Base-by-base conservation (phyloP, 2,329 filamentous ascomycete species). In the Ophiostoma perfectum region DNA sequence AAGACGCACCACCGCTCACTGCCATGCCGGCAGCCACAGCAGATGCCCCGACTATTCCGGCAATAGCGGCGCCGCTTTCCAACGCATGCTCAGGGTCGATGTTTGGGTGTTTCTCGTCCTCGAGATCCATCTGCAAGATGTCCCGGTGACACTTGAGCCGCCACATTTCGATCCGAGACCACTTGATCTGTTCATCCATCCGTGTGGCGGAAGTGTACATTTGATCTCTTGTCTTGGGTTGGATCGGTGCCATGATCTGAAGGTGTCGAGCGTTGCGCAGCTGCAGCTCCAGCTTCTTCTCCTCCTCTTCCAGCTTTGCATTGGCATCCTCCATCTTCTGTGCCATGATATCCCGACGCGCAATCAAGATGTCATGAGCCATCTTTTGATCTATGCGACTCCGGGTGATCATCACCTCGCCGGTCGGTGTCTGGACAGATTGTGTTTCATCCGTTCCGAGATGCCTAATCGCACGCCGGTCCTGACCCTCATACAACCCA, bases 111-210 rank as follows among this genome's bases (percentile, higher is more conserved):
- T 77, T 82, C 74, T 97, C 93, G 73, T 97, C 92, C 67, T 94
- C 90, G 8, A 98, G 81, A 75, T 99, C 95, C 78, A 93, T 84
- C 5, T 88, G 82, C 27, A 99, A 80, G 70, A 98, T 93, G 74
- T 97, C 94, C 58, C 90, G 88, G 77, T 99, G 93, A 72, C 93
- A 97, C 63, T 88, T 94, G 74, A 94, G 86, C 67, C 89, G 90
- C 92, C 93, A 97, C 27, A 97, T 95, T 72, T 97, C 92, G 76
- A 96, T 90, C 70, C 94, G 86, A n/a, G 90, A 88, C 94, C 94
- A 97, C 76, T 95, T 96, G 70, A 99, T 80, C 76, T 94, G 93
- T 3, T 92, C 92, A 68, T 93, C 88, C 79, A 96, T 89, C 7
- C 90, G 88, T 5, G 89, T 92, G 27, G 95, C 94, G 18, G 92